Evolutionary conservation across 208 protist genomes (phyloP).

Genomic region (Crithidia brevicula): DNA sequence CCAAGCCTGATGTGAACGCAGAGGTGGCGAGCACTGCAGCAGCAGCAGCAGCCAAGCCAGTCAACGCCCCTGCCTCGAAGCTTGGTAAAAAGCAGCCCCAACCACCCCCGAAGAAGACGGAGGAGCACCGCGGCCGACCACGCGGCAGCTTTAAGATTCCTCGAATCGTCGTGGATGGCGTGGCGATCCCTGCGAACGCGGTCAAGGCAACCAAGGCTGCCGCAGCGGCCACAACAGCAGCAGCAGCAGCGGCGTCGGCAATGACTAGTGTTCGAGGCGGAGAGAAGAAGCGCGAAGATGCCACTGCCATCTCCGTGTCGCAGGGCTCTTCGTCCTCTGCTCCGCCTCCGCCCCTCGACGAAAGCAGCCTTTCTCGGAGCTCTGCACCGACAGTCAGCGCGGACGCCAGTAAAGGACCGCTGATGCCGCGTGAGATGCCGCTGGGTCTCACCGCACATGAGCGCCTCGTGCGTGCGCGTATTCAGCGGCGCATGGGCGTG

Average conservation of each 20-base stretch:
- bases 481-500: slow-evolving; percentile 33
- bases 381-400: not conserved
- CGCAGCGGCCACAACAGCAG: not conserved
- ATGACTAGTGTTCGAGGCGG: not conserved
- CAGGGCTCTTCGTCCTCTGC: not conserved
- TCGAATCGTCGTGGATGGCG: slow-evolving; percentile 1
- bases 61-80: not conserved
- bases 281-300: not conserved
- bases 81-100: slow-evolving; percentile 4
- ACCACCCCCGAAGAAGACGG: slow-evolving; percentile 12
- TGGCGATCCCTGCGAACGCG: not conserved
- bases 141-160: slow-evolving; percentile 26
- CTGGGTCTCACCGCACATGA: slow-evolving; percentile 21
- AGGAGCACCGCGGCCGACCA: slow-evolving; percentile 32
- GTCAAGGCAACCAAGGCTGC: not conserved
- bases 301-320: not conserved
- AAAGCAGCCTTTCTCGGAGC: not conserved
- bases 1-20: not conserved
- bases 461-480: slow-evolving; percentile 26
- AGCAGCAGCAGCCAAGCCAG: not conserved
- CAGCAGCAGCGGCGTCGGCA: not conserved
- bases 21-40: not conserved
- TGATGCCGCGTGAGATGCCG: slow-evolving; percentile 13
- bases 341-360: not conserved
- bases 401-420: not conserved